Conservation (phyloP, 305 asterid genomes). For the Andrographis paniculata region DNA sequence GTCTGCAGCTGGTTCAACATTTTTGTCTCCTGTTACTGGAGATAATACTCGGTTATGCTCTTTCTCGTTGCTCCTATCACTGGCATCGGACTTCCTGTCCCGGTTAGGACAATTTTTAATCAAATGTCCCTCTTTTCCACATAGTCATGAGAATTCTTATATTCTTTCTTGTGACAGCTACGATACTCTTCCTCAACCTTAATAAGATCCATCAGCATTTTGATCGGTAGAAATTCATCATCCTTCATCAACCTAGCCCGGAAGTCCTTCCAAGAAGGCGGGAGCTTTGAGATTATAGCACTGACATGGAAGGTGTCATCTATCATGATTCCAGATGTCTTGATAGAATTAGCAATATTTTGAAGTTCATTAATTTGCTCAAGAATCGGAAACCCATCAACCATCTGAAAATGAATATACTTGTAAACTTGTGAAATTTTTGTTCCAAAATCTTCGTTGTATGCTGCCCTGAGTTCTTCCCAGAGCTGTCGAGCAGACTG, state of each 20-base stretch:
- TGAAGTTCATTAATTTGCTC: conserved; percentile 59
- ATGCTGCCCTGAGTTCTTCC: conserved; percentile 48
- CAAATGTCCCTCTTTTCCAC: conserved; percentile 25
- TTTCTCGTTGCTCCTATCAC: conserved; percentile 11
- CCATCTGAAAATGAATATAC: conserved; percentile 59
- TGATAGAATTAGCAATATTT: conserved; percentile 37
- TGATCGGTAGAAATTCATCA: conserved; percentile 36
- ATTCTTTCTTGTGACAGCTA: conserved; percentile 17
- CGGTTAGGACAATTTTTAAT: conserved; percentile 33
- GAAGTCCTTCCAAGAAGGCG: conserved; percentile 60
- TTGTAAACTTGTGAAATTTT: conserved; percentile 48
- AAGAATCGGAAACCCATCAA: conserved; percentile 48
- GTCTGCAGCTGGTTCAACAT: conserved; percentile 2
- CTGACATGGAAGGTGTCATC: conserved; percentile 59
- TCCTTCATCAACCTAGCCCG: conserved; percentile 49
- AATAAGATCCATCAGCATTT: conserved; percentile 39
- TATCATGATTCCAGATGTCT: conserved; percentile 47
- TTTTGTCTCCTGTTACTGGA: conserved; percentile 8
- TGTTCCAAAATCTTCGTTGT: conserved; percentile 64
- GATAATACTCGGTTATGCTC: conserved; percentile 13
- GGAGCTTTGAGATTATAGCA: conserved; percentile 59
- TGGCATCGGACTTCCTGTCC: conserved; percentile 18
- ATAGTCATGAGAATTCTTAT: conserved; percentile 15
- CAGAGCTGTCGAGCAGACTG: conserved; percentile 55
- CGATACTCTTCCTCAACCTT: conserved; percentile 52